Evolutionary conservation across 1,284 basidiomycete species (phyloP).

Genomic region (Ceratobasidium sp.): DNA sequence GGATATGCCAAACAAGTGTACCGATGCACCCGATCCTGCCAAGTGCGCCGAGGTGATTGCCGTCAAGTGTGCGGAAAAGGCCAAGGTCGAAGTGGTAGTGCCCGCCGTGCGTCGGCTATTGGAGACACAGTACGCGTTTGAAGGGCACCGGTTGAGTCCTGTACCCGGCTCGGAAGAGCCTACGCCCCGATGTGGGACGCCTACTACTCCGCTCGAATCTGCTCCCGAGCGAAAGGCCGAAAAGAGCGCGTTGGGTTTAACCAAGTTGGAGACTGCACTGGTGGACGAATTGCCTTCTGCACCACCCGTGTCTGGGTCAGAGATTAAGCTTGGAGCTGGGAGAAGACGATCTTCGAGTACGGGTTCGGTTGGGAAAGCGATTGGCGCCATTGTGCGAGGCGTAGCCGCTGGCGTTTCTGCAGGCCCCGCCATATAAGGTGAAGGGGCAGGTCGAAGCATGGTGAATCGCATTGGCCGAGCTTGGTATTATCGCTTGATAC

Average conservation of each 20-base stretch:
- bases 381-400: conserved; percentile 37
- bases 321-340: not conserved
- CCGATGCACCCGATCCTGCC: conserved; percentile 25
- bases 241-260: not conserved
- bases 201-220: not conserved
- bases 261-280: conserved; percentile 18
- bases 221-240: not conserved
- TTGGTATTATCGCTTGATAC: conserved; percentile 23
- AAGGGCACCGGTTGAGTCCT: conserved; percentile 41
- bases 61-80: conserved; percentile 37
- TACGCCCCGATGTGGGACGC: conserved; percentile 35
- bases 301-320: conserved; percentile 28
- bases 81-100: conserved; percentile 34
- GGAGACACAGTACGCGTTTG: conserved; percentile 28
- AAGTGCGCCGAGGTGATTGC: conserved; percentile 42
- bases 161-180: conserved; percentile 40
- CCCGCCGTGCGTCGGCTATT: conserved; percentile 37
- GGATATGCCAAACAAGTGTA: conserved; percentile 23
- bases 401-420: conserved; percentile 32
- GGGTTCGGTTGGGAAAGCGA: conserved; percentile 22
- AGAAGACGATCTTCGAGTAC: conserved; percentile 26
- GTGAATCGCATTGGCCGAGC: not conserved
- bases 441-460: not conserved
- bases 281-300: conserved; percentile 20
- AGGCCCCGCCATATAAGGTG: not conserved